Conservation (phyloP, 2,329 filamentous ascomycete genomes). For the Lasiodiplodia hormozganensis region DNA sequence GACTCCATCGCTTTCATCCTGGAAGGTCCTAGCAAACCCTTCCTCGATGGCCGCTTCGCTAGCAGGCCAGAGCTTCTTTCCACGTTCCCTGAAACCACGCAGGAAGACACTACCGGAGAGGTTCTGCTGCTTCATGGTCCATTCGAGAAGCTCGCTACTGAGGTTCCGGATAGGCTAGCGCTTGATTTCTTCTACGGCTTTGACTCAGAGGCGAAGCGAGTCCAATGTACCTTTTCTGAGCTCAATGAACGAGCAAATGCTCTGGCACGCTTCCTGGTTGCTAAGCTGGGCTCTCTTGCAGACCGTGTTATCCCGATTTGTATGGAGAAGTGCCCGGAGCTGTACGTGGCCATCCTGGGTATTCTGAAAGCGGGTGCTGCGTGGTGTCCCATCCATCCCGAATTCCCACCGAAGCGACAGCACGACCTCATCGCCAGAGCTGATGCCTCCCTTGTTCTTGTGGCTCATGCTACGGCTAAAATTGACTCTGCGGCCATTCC, state of each 20-base stretch:
- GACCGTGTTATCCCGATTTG: constrained; percentile 43
- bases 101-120: background rate
- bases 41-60: constrained; percentile 32
- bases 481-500: constrained; percentile 13
- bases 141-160: constrained; percentile 15
- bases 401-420: constrained; percentile 37
- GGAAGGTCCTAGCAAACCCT: constrained; percentile 35
- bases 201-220: background rate
- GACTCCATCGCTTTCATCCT: constrained; percentile 32
- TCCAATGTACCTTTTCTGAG: constrained; percentile 41
- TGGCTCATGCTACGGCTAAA: constrained; percentile 2
- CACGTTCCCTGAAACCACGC: constrained; percentile 29
- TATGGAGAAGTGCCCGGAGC: constrained; percentile 47
- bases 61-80: constrained; percentile 32
- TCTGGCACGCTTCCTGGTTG: constrained; percentile 41
- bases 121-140: constrained; percentile 7
- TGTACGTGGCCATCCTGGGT: constrained; percentile 51
- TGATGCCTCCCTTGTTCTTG: constrained; percentile 25
- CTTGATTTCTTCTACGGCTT: constrained; percentile 22
- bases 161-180: constrained; percentile 3
- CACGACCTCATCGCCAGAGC: constrained; percentile 47
- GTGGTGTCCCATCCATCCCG: constrained; percentile 51
- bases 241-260: constrained; percentile 44
- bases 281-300: constrained; percentile 36
- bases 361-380: constrained; percentile 52